These are phyloP conservation scores for Pseudotulostoma volvatum DNA, from an alignment of 495 filamentous ascomycete species.

Conservation along the genomic window DNA sequence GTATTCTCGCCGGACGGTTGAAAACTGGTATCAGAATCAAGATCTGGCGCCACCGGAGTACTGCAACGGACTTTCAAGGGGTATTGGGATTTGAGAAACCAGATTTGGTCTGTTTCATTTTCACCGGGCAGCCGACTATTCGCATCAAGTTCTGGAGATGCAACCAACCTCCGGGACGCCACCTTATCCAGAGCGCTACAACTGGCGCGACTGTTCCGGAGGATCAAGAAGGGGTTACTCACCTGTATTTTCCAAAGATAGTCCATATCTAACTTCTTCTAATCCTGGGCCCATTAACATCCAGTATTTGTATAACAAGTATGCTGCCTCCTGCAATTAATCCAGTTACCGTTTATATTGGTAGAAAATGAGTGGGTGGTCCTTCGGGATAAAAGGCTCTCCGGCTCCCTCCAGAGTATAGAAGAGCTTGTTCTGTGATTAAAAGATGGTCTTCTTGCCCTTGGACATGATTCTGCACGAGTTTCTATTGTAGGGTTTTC, in stretches of 20 bases:
- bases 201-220: too few relatives aligned
- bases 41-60: constrained; percentile 4
- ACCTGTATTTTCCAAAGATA: constrained; percentile 6
- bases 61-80: constrained; percentile 1
- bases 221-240: background rate
- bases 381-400: constrained; percentile 10
- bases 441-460: too few relatives aligned
- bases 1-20: too few relatives aligned
- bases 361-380: constrained; percentile 11
- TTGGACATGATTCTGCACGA: too few relatives aligned
- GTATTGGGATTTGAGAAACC: too few relatives aligned
- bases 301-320: constrained; percentile 2
- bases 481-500: too few relatives aligned
- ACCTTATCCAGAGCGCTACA: too few relatives aligned
- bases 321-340: background rate
- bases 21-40: too few relatives aligned
- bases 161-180: constrained; percentile 13
- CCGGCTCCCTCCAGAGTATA: constrained; percentile 18
- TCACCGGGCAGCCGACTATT: constrained; percentile 7
- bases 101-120: constrained; percentile 5
- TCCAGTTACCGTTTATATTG: constrained; percentile 4
- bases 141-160: constrained; percentile 10
- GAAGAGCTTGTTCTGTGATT: too few relatives aligned
- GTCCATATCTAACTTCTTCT: constrained; percentile 6
- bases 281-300: constrained; percentile 4